These are phyloP conservation scores for Edaphochlamys debaryana DNA, from an alignment of 139 green algal species.

Conservation along the genomic window DNA sequence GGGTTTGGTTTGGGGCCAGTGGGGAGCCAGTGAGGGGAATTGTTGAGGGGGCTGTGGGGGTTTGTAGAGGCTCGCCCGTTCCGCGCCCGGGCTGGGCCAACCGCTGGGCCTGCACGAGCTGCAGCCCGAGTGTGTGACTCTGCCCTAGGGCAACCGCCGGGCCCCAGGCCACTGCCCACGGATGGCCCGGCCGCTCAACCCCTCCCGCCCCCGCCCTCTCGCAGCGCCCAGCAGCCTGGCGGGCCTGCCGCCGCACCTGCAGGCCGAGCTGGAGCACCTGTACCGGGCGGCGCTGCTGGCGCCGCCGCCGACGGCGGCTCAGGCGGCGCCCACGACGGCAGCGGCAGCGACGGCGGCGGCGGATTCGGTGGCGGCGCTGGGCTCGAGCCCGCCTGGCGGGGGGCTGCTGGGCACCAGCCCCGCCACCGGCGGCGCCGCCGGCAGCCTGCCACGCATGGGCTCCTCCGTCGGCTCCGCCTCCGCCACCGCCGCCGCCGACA, in stretches of 20 bases:
- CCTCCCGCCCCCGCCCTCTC: too few species aligned
- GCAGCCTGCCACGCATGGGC: too few species aligned
- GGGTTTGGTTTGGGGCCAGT: too few species aligned
- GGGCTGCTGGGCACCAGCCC: background rate
- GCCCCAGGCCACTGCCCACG: too few species aligned
- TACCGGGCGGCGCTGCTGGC: constrained; percentile 35
- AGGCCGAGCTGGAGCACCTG: constrained; percentile 69
- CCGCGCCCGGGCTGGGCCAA: too few species aligned
- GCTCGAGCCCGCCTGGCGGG: background rate
- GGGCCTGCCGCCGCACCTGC: constrained; percentile 63
- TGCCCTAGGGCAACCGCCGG: too few species aligned
- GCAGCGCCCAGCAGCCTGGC: constrained; percentile 51
- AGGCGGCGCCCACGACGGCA: background rate
- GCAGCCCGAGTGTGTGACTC: too few species aligned
- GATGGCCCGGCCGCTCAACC: too few species aligned
- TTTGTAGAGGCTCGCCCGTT: too few species aligned
- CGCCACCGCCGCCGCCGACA: background rate
- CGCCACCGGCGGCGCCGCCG: background rate
- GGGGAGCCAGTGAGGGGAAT: too few species aligned
- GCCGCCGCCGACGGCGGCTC: background rate
- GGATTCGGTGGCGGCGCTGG: background rate
- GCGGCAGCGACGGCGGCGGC: background rate
- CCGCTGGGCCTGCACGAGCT: too few species aligned
- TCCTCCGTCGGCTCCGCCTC: constrained; percentile 8
- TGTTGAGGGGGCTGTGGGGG: too few species aligned